Percentiles rank a stretch among this genome's conserved stretches.
These are phyloP conservation scores for Bimuria novae-zelandiae DNA, from an alignment of 2,329 filamentous ascomycete species.

Conservation along the genomic window DNA sequence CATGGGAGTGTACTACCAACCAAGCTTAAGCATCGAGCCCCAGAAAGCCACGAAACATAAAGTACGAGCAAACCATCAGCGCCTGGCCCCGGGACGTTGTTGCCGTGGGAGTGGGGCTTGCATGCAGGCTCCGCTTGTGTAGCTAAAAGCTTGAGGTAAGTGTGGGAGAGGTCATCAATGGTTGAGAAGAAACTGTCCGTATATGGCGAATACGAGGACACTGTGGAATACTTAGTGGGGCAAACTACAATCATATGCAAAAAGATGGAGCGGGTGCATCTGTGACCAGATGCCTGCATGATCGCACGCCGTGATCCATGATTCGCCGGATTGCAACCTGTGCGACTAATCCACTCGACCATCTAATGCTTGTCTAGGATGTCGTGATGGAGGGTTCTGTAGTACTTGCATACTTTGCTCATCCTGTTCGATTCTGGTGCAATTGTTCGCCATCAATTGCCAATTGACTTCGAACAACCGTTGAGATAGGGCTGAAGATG, in stretches of 20 bases:
- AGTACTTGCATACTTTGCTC: conserved; percentile 14
- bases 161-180: not conserved
- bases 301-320: conserved; percentile 5
- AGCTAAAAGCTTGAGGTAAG: not conserved
- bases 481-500: not conserved
- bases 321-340: conserved; percentile 12
- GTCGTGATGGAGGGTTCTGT: conserved; percentile 4
- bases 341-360: conserved; percentile 17
- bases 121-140: not conserved
- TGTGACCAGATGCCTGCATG: not conserved
- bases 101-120: not conserved
- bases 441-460: not conserved
- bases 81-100: too few relatives aligned
- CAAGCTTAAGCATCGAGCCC: too few relatives aligned
- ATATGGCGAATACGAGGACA: not conserved
- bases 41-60: not conserved
- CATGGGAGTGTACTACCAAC: not conserved
- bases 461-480: too few relatives aligned
- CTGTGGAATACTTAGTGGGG: too few relatives aligned
- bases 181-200: not conserved
- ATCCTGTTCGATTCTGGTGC: not conserved
- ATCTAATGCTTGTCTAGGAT: conserved; percentile 1
- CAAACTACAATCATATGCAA: too few relatives aligned
- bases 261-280: conserved; percentile 8
- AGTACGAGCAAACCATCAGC: too few relatives aligned